Evolutionary conservation across 352 stramenopile species (phyloP).

Genomic region (Hyaloperonospora brassicae): DNA sequence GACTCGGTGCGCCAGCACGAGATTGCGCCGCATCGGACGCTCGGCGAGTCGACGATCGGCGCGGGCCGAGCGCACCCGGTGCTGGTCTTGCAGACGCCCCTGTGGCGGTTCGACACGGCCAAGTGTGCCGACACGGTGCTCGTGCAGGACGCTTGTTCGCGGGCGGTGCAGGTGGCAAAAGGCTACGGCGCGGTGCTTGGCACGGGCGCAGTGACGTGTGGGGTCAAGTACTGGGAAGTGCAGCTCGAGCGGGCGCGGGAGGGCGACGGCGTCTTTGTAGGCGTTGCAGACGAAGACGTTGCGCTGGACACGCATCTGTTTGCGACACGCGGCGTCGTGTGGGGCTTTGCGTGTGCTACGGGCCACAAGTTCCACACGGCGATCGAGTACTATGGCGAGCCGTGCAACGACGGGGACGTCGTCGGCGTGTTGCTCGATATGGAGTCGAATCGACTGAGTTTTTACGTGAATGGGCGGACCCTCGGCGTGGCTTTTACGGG

Average conservation of each 20-base stretch:
- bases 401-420: slow-evolving; percentile 67
- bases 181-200: slow-evolving; percentile 58
- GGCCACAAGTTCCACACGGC: slow-evolving; percentile 72
- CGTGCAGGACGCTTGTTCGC: slow-evolving; percentile 45
- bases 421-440: slow-evolving; percentile 71
- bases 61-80: slow-evolving; percentile 55
- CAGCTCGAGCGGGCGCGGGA: slow-evolving; percentile 38
- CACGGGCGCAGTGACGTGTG: slow-evolving; percentile 44
- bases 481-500: slow-evolving; percentile 66
- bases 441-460: slow-evolving; percentile 61
- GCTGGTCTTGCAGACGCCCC: slow-evolving; percentile 56
- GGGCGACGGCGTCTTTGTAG: slow-evolving; percentile 68
- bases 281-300: slow-evolving; percentile 45
- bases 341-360: slow-evolving; percentile 62
- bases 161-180: slow-evolving; percentile 49
- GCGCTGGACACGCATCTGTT: slow-evolving; percentile 53
- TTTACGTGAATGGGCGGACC: slow-evolving; percentile 70
- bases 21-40: slow-evolving; percentile 40
- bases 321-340: slow-evolving; percentile 50
- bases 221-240: slow-evolving; percentile 82
- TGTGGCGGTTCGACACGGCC: slow-evolving; percentile 53
- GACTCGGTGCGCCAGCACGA: slow-evolving; percentile 70
- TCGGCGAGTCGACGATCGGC: slow-evolving; percentile 63
- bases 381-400: slow-evolving; percentile 66
- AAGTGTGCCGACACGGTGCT: slow-evolving; percentile 52